phyloP scores from a whole-genome alignment of 1,284 basidiomycete species.

The Cryptococcus sp. region DNA sequence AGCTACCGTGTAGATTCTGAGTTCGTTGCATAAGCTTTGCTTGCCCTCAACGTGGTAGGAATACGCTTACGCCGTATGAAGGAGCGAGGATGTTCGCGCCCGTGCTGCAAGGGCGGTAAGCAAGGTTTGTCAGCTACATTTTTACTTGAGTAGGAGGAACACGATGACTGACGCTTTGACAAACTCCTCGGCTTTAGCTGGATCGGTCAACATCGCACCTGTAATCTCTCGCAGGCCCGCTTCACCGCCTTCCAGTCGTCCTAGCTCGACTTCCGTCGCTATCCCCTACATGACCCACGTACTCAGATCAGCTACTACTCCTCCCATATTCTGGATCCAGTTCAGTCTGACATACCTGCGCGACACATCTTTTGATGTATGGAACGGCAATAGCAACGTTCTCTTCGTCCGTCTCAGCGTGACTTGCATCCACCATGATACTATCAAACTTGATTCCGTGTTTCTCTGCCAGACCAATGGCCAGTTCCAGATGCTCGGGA shows the following conservation, averaged over 20 bases:
- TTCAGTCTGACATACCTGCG: constrained; percentile 13
- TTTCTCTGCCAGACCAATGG: constrained; percentile 49
- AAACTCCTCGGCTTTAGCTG: constrained; percentile 51
- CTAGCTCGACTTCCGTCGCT: constrained; percentile 56
- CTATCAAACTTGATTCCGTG: constrained; percentile 50
- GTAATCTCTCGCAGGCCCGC: constrained; percentile 55
- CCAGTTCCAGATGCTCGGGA: constrained; percentile 53
- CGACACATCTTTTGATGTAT: constrained; percentile 46
- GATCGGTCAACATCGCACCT: constrained; percentile 54
- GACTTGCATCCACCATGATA: constrained; percentile 54
- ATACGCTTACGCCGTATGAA: constrained; percentile 43
- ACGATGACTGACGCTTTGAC: constrained; percentile 41
- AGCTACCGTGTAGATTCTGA: constrained; percentile 53
- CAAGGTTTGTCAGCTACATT: neutral
- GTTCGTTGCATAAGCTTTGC: neutral
- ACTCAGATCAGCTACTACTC: neutral
- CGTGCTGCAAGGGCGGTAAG: constrained; percentile 29
- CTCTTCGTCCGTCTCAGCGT: constrained; percentile 53
- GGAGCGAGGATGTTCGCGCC: constrained; percentile 55
- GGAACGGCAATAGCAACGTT: constrained; percentile 51
- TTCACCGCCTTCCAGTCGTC: constrained; percentile 55
- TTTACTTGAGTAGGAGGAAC: too few species aligned
- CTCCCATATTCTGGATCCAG: neutral
- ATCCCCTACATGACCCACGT: constrained; percentile 38
- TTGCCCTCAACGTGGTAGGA: neutral